Base-by-base conservation (phyloP, 441 rosid species). In the Raphanus hybrid region DNA sequence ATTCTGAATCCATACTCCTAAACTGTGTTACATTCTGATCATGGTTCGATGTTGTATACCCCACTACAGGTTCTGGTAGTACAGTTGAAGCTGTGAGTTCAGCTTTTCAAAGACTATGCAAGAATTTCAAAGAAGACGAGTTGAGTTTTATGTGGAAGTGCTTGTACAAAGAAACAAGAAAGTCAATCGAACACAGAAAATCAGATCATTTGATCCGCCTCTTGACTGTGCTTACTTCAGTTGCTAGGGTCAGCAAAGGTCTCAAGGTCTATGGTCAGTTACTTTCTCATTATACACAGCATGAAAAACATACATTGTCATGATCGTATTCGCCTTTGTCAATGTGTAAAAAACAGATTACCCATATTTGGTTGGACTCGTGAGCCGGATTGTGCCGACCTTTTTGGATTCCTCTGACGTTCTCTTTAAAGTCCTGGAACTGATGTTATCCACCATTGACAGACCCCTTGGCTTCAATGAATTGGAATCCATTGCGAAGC, bases 381-480 rank as follows among this genome's bases (percentile, higher is more conserved):
- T 83, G 79, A 82, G 55, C 55, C 78, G 74, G 48, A 77, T 90
- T 32, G 79, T 89, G 69, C 64, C 55, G 57, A 82, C 73, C 52
- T 80, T 89, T 72, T 26, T 84, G 11, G 14, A 43, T 18, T 84
- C 87, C 70, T 75, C 78, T 73, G 73, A 79, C 70, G 76, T 87
- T 35, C 67, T 92, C 10, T 87, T 85, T 75, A 85, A 84, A 74
- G 82, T 89, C 83, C 75, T 88, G 78, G 86, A 72, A 62, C 86
- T 94, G 63, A 83, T 90, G 87, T 82, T 88, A 57, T 75, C 85
- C 77, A 78, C 88, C 84, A 87, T 90, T 58, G 83, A 89, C 48
- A 85, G 89, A 50, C 54, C 32, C 5, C 5, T 9, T 39, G 14
- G 3, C 20, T 70, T 73, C 43, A 78, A 79, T 79, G 83, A 87